phyloP scores from a whole-genome alignment of 1,284 basidiomycete species.

The Tylopilus orsonianus region DNA sequence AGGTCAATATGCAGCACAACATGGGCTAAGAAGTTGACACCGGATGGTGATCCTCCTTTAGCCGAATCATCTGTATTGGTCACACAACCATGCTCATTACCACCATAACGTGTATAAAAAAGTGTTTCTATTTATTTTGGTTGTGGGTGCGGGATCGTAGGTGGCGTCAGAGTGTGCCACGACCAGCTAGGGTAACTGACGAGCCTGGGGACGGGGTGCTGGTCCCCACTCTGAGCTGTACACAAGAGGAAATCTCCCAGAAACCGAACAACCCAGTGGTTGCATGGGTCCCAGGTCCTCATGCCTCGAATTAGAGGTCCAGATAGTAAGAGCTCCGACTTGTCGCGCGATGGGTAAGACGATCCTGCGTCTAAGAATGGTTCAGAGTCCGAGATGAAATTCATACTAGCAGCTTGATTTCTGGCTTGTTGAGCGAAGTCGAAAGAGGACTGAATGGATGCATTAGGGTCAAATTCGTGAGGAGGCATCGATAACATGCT shows the following conservation, averaged over 20 bases:
- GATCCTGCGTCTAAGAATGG: neutral
- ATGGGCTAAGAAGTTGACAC: no score
- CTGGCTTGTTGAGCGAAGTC: neutral
- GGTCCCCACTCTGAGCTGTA: no score
- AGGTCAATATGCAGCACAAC: no score
- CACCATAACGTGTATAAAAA: no score
- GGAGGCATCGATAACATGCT: neutral
- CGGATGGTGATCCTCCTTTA: no score
- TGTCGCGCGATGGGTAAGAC: neutral
- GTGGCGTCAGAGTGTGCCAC: no score
- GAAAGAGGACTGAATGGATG: neutral
- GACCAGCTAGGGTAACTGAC: no score
- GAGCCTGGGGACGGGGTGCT: no score
- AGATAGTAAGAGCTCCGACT: neutral
- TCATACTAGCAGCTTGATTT: neutral
- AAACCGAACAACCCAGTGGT: neutral
- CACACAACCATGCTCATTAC: no score
- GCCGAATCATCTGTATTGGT: no score
- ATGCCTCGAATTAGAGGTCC: neutral
- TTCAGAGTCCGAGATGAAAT: neutral
- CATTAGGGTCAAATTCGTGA: neutral
- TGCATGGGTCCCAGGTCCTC: slow-evolving; percentile 12
- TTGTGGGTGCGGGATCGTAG: no score
- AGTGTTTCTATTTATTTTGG: no score
- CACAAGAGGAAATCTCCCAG: slow-evolving; percentile 15